A percentile compares a stretch with the other conserved stretches of the same genome.
Evolutionary conservation across 1,284 basidiomycete species (phyloP).

Genomic region (Ustilago vetiveriae): DNA sequence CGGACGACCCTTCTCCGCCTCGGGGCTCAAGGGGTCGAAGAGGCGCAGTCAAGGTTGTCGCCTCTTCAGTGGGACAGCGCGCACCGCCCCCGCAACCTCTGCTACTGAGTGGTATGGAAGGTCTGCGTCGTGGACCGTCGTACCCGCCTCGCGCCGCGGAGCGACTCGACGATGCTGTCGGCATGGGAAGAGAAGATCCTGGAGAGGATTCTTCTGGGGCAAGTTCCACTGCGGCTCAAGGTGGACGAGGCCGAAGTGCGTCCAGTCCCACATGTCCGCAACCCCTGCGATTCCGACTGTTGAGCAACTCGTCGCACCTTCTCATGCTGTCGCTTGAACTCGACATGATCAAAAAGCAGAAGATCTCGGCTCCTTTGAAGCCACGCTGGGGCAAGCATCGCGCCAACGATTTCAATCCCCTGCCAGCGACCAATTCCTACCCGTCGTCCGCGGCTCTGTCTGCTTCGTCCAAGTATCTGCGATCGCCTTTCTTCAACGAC

Average conservation of each 20-base stretch:
- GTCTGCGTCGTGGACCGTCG: slow-evolving; percentile 32
- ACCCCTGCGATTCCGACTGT: slow-evolving; percentile 47
- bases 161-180: slow-evolving; percentile 15
- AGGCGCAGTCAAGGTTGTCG: slow-evolving; percentile 50
- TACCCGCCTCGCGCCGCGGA: slow-evolving; percentile 43
- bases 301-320: slow-evolving; percentile 62
- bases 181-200: background rate
- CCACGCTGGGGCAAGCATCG: slow-evolving; percentile 62
- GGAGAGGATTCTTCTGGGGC: slow-evolving; percentile 6
- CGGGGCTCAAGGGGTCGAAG: slow-evolving; percentile 46
- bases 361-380: slow-evolving; percentile 64
- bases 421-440: slow-evolving; percentile 28
- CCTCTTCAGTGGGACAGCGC: slow-evolving; percentile 33
- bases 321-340: slow-evolving; percentile 65
- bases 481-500: slow-evolving; percentile 10
- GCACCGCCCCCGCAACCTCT: slow-evolving; percentile 12
- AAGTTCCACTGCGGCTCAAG: background rate
- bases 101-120: slow-evolving; percentile 19
- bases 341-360: slow-evolving; percentile 65
- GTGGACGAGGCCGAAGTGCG: slow-evolving; percentile 17
- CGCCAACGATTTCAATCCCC: slow-evolving; percentile 54
- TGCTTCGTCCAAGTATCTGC: slow-evolving; percentile 17
- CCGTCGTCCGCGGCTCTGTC: slow-evolving; percentile 6
- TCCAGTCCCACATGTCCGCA: slow-evolving; percentile 7
- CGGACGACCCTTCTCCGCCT: slow-evolving; percentile 21